Base-by-base conservation (phyloP, 495 filamentous ascomycete species). In the Penicillium roqueforti region DNA sequence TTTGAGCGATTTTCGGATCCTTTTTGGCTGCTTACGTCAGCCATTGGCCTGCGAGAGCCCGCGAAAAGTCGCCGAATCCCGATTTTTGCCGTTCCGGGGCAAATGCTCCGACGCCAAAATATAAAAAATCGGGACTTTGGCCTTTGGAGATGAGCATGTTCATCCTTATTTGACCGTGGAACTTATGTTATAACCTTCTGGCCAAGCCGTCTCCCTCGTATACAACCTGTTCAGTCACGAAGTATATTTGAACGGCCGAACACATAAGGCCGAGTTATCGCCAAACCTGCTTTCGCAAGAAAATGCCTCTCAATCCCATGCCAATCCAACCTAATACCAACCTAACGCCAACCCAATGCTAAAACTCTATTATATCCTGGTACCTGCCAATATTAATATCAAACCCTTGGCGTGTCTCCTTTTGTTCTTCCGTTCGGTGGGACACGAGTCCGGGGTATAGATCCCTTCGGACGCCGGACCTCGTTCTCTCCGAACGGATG, bases 401-500 rank as follows among this genome's bases (percentile, higher is more conserved):
- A 13, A 4, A 14, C 23, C 7, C 45, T 47, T 47, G 45, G 45
- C 45, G 16, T 32, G 6, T 47, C 16, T 26, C 32, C 46, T 14
- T 34, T 38, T 48, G 25, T 18, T 13, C 19, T 18, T 10, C 13
- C n/a, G n/a, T 29, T 13, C 20, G 7, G 10, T 48, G 51, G 46
- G 52, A 54, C 4, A 22, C 18, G 47, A 37, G 53, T 62, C 61
- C 39, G 61, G 61, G 61, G 61, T 63, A 60, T 47, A 38, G 41
- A 19, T 19, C n/a, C 42, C 20, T 60, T 60, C 57, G 57, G 61
- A 40, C 37, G 16, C 58, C 61, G 61, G 61, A 58, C 53, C 44
- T 41, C 58, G 52, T 56, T 46, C 20, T 38, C 28, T 51, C 58
- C 61, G 55, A 58, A 45, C 54, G 61, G 58, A 62, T 59, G 48